Conservation (phyloP, 768 basidiomycete genomes). For the Auricularia cornea region DNA sequence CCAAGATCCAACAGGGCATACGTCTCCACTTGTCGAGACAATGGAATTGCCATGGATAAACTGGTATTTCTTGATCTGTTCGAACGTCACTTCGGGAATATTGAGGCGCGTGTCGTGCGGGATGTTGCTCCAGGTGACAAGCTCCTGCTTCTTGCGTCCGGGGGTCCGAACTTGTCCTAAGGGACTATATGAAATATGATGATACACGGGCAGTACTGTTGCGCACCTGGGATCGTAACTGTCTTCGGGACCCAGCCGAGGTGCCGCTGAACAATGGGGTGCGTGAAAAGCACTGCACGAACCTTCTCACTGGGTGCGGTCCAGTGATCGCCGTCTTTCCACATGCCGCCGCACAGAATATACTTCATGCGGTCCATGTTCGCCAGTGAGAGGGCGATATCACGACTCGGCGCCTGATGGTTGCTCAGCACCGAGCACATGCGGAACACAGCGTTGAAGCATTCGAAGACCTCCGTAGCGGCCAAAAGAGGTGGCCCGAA, state of each 20-base stretch:
- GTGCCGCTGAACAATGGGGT: background rate
- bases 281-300: background rate
- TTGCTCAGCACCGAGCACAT: constrained; percentile 2
- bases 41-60: background rate
- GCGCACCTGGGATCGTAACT: background rate
- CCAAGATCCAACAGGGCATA: background rate
- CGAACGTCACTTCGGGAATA: too few relatives aligned
- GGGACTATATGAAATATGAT: background rate
- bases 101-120: background rate
- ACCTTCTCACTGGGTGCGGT: background rate
- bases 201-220: too few relatives aligned
- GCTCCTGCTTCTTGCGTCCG: background rate
- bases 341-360: background rate
- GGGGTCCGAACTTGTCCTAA: background rate
- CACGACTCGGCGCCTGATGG: background rate
- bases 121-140: background rate
- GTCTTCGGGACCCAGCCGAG: background rate
- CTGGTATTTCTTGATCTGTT: background rate
- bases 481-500: background rate
- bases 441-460: background rate
- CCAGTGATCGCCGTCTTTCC: background rate
- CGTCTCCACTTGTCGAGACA: background rate
- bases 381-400: background rate
- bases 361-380: background rate
- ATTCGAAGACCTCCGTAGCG: background rate